These are phyloP conservation scores for Podospora tetraspora DNA, from an alignment of 495 filamentous ascomycete species.

Conservation along the genomic window DNA sequence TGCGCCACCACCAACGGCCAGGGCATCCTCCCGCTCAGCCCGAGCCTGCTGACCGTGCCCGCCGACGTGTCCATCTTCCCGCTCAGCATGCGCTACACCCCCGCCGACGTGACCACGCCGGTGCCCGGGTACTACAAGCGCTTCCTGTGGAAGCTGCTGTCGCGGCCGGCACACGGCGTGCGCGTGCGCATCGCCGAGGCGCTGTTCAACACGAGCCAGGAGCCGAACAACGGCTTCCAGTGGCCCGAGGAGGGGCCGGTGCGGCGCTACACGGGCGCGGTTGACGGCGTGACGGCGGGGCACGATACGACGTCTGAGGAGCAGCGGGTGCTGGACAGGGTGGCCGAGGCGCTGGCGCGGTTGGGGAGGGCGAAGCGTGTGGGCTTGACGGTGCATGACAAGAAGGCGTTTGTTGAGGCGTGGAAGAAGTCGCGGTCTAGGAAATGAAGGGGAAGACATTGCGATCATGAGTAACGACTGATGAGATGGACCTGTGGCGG, in stretches of 20 bases:
- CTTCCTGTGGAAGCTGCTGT: constrained; percentile 84
- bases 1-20: constrained; percentile 90
- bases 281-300: constrained; percentile 24
- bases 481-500: background rate
- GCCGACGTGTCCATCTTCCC: constrained; percentile 73
- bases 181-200: constrained; percentile 80
- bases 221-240: constrained; percentile 22
- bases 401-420: constrained; percentile 69
- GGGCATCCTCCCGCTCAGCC: constrained; percentile 80
- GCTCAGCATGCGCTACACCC: constrained; percentile 79
- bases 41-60: constrained; percentile 61
- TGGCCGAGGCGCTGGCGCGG: constrained; percentile 82
- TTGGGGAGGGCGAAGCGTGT: constrained; percentile 89
- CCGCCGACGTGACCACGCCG: constrained; percentile 85
- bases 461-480: constrained; percentile 3
- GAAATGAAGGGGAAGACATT: constrained; percentile 4
- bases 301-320: constrained; percentile 50
- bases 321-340: constrained; percentile 58
- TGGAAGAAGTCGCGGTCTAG: constrained; percentile 37
- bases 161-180: constrained; percentile 79
- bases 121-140: constrained; percentile 61
- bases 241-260: background rate
- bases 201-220: constrained; percentile 40
- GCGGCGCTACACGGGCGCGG: constrained; percentile 12
- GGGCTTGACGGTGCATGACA: constrained; percentile 73